Conservation (phyloP, 2,329 filamentous ascomycete species). For the Diplodia mutila region DNA sequence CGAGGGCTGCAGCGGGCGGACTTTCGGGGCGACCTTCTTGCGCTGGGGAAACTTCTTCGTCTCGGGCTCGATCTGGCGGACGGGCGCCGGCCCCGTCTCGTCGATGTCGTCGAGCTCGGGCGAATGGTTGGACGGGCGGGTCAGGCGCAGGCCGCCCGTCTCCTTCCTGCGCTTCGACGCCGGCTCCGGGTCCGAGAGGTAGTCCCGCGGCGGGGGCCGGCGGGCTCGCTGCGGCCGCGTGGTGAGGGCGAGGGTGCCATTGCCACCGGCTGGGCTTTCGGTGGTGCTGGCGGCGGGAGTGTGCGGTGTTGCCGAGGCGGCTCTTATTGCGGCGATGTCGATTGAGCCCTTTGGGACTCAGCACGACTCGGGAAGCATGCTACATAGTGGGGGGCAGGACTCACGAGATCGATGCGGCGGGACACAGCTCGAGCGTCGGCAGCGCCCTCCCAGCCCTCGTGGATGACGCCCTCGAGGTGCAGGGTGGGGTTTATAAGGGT, state of each 20-base stretch:
- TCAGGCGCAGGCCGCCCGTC: constrained; percentile 13
- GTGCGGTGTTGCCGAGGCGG: constrained; percentile 4
- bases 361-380: neutral
- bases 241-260: neutral
- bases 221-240: constrained; percentile 8
- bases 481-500: constrained; percentile 3
- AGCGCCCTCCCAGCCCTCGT: constrained; percentile 14
- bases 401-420: constrained; percentile 16
- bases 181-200: constrained; percentile 11
- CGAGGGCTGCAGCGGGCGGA: constrained; percentile 51
- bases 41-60: constrained; percentile 39
- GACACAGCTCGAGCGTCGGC: neutral
- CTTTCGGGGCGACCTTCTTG: constrained; percentile 39
- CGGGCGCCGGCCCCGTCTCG: neutral
- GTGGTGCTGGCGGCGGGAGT: neutral
- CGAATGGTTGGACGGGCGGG: neutral
- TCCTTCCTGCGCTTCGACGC: constrained; percentile 19
- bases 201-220: constrained; percentile 3
- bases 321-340: constrained; percentile 16
- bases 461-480: constrained; percentile 12
- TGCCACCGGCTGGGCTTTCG: neutral
- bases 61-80: constrained; percentile 39
- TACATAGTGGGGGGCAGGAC: neutral
- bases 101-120: neutral
- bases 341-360: constrained; percentile 10